Base-by-base conservation (phyloP, 805 yeast species). In the Tetrapisispora taiwanensis region DNA sequence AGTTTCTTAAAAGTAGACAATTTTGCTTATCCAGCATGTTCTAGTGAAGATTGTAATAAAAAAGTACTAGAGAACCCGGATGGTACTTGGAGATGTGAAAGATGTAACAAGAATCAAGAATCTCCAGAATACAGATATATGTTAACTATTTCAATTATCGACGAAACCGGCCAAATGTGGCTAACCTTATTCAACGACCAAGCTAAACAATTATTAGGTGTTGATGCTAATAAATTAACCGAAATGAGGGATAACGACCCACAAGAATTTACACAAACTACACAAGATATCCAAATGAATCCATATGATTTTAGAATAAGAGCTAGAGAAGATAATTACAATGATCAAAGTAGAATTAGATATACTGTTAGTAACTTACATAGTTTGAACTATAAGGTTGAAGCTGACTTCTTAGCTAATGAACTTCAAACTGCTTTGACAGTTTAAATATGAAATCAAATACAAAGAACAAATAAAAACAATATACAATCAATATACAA, bases 41-140 rank as follows among this genome's bases (percentile, higher is more conserved):
- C 74, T 30, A 70, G 74, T 39, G 81, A 78, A 38, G 78, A 74
- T 34, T 92, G 98, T 70, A 81, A 81, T 60, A 80, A 88, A 59
- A 92, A 92, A 66, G 86, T 88, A 27, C 68, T 83, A 36, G 85
- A 85, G 56, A 80, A 75, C 44, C 71, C 76, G 28, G 81, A 77
- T 56, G 86, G 83, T 13, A 70, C 80, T 15, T 89, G 95, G 95
- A 78, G 95, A 63, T 92, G 98, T 70, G 97, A 89, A 61, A 83
- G 82, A 62, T 89, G 97, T 73, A 81, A 85, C 55, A 69, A 75
- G 45, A 75, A 75, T 49, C 81, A 76, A 58, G 70, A 74, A 2
- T 73, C 71, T 39, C 97, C 97, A 17, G 68, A 73, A 40, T 80
- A 84, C 68, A 76, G 97, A 62, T 92, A 84, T 54, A 79, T 88